These are phyloP conservation scores for Zancudomyces culisetae DNA, from an alignment of 371 early-diverging fungal species.

Conservation along the genomic window DNA sequence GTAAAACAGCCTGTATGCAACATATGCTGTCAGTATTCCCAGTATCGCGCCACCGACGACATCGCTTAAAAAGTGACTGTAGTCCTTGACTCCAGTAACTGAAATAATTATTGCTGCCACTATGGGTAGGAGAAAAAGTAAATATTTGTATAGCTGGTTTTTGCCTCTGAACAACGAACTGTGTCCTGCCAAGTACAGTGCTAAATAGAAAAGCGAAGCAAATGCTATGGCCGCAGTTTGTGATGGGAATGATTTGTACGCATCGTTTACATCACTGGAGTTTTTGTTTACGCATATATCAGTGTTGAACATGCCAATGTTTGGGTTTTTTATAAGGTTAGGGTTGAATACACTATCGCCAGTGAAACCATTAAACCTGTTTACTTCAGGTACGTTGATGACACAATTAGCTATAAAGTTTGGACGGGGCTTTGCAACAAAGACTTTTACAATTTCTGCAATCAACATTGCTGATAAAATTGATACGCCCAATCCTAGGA, in stretches of 20 bases:
- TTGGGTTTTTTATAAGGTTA: conserved; percentile 19
- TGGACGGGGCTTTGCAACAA: conserved; percentile 60
- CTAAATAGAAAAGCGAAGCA: conserved; percentile 45
- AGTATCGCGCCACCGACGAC: conserved; percentile 39
- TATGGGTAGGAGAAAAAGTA: conserved; percentile 37
- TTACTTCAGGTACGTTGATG: conserved; percentile 8
- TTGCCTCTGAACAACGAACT: conserved; percentile 43
- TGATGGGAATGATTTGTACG: conserved; percentile 77
- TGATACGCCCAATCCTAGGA: conserved; percentile 35
- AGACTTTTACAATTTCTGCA: conserved; percentile 48
- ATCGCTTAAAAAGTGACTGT: conserved; percentile 71
- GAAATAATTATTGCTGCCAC: conserved; percentile 42
- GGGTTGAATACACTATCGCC: not conserved
- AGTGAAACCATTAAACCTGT: not conserved
- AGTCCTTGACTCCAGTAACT: conserved; percentile 48
- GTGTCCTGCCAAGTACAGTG: conserved; percentile 52
- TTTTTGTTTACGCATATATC: conserved; percentile 36
- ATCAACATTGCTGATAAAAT: conserved; percentile 41
- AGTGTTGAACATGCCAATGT: conserved; percentile 30
- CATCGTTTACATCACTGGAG: conserved; percentile 42
- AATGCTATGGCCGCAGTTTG: conserved; percentile 76
- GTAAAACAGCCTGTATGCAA: conserved; percentile 49
- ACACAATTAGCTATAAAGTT: conserved; percentile 80
- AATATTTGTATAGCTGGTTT: conserved; percentile 47
- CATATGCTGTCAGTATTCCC: conserved; percentile 34